Percentiles rank a stretch among this genome's conserved stretches.
Conservation (phyloP, 78 protist genomes). For the Cavenderia fasciculata region DNA sequence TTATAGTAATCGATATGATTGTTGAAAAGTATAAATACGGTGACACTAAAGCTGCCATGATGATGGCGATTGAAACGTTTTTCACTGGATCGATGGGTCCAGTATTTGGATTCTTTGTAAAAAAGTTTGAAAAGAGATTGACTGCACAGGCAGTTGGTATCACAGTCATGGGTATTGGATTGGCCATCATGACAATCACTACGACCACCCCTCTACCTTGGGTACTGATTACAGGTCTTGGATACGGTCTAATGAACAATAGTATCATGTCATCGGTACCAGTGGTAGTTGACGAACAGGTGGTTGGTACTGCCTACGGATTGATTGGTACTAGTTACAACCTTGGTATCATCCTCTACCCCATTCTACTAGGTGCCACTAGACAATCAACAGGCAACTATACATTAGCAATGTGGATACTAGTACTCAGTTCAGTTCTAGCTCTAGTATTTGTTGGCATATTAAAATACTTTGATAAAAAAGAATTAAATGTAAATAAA, state of each 20-base stretch:
- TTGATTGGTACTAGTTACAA: slow-evolving; percentile 59
- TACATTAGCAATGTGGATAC: background rate
- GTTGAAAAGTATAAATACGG: slow-evolving; percentile 50
- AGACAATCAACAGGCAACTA: slow-evolving; percentile 35
- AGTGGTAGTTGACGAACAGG: slow-evolving; percentile 8
- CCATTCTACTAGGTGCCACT: slow-evolving; percentile 16
- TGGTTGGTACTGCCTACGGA: slow-evolving; percentile 57
- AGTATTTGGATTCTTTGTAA: slow-evolving; percentile 2
- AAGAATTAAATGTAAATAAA: background rate
- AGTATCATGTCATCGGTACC: slow-evolving; percentile 44
- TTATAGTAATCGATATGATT: slow-evolving; percentile 45
- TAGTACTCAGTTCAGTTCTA: background rate
- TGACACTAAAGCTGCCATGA: slow-evolving; percentile 8
- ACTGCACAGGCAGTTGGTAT: slow-evolving; percentile 30
- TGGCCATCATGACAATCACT: background rate
- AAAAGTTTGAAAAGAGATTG: background rate
- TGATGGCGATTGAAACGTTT: slow-evolving; percentile 57
- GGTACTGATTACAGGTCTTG: slow-evolving; percentile 37
- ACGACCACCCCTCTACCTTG: slow-evolving; percentile 4
- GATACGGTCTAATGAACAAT: slow-evolving; percentile 49
- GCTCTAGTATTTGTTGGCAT: background rate
- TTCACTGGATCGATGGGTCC: background rate
- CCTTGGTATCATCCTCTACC: slow-evolving; percentile 38
- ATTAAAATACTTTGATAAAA: slow-evolving; percentile 55
- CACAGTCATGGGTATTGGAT: slow-evolving; percentile 7